Percentiles rank a stretch among this genome's conserved stretches.
Conservation (phyloP, 2,329 filamentous ascomycete species). For the Xylariaceae sp. region DNA sequence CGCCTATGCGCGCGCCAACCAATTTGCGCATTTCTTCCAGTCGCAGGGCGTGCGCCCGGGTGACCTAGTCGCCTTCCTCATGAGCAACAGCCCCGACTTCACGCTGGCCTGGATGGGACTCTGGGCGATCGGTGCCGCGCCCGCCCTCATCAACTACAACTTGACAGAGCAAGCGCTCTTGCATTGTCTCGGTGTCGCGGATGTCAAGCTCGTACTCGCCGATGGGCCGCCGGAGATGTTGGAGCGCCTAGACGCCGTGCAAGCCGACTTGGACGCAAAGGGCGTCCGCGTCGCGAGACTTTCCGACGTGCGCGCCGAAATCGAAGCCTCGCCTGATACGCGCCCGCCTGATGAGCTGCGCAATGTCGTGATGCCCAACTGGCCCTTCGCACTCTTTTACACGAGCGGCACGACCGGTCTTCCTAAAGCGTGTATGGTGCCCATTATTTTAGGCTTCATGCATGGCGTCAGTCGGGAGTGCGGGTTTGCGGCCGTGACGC, state of each 20-base stretch:
- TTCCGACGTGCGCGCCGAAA: conserved; percentile 43
- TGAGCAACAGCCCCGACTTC: conserved; percentile 65
- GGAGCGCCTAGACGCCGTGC: conserved; percentile 55
- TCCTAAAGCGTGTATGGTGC: conserved; percentile 66
- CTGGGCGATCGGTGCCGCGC: conserved; percentile 62
- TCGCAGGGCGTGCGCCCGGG: conserved; percentile 54
- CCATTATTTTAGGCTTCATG: conserved; percentile 41
- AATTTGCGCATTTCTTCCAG: conserved; percentile 60
- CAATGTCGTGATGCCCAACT: conserved; percentile 45
- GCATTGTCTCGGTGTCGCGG: conserved; percentile 60
- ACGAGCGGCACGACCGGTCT: conserved; percentile 73
- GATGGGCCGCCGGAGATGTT: conserved; percentile 53
- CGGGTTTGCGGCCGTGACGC: conserved; percentile 31
- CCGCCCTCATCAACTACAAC: conserved; percentile 69
- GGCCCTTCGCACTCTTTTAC: conserved; percentile 64
- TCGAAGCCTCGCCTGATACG: conserved; percentile 43
- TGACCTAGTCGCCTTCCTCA: conserved; percentile 62
- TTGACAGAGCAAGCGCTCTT: conserved; percentile 59
- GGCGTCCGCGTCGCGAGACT: conserved; percentile 56
- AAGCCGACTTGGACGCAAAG: conserved; percentile 43
- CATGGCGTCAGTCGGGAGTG: conserved; percentile 32
- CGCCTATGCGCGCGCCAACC: conserved; percentile 51
- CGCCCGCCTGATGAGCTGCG: conserved; percentile 55
- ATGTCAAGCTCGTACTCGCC: conserved; percentile 53
- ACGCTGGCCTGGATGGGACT: conserved; percentile 61